Conservation (phyloP, 2,329 filamentous ascomycete species). For the Claviceps humidiphila region DNA sequence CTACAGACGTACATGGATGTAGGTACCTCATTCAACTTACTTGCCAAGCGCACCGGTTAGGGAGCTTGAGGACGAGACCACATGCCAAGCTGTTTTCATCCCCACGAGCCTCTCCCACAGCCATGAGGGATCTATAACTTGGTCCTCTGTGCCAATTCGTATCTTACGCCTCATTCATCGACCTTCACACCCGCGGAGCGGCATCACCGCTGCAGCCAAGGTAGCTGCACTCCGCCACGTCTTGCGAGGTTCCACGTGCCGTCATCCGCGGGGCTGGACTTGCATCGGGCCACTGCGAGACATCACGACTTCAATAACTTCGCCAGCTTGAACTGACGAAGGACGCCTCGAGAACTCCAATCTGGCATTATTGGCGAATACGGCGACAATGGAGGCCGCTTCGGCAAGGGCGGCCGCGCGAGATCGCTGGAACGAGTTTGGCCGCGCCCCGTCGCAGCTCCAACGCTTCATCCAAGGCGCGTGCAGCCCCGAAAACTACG, state of each 20-base stretch:
- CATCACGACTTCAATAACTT: neutral
- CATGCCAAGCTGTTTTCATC: neutral
- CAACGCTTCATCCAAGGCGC: conserved; percentile 94
- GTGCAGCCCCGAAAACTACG: conserved; percentile 93
- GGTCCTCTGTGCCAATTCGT: neutral
- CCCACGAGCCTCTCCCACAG: neutral
- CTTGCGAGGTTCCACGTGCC: neutral
- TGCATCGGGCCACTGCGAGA: neutral
- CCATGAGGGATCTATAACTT: conserved; percentile 5
- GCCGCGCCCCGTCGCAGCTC: conserved; percentile 69
- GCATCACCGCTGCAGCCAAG: neutral
- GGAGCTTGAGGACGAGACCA: too few species aligned
- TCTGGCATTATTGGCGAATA: neutral
- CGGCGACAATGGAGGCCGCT: conserved; percentile 68
- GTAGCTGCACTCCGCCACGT: neutral
- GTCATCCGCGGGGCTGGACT: neutral
- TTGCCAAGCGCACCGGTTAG: too few species aligned
- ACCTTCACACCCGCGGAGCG: neutral
- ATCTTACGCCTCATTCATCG: neutral
- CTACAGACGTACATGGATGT: too few species aligned
- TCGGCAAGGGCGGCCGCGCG: conserved; percentile 89
- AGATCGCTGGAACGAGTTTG: conserved; percentile 81
- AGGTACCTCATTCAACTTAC: too few species aligned
- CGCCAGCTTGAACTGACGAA: neutral
- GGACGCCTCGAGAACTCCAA: neutral